Base-by-base conservation (phyloP, 179 eudicot species). In the Silene vulgaris region DNA sequence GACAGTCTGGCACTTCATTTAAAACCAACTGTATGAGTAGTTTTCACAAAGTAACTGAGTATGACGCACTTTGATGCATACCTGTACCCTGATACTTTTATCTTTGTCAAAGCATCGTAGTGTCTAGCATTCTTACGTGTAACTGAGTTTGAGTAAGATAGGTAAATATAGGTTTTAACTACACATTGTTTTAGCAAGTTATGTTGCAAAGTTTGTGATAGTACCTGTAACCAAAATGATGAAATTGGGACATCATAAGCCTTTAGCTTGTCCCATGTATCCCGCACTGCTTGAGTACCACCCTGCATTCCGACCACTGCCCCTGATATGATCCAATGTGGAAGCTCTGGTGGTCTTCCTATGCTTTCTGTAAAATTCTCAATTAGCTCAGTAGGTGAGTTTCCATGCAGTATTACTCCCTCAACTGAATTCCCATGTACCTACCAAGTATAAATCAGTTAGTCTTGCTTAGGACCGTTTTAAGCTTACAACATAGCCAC, bases 241-340 rank as follows among this genome's bases (percentile, higher is more conserved):
- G 98, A 94, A 73, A 94, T 70, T 71, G 98, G 98, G 37, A 91
- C 90, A 74, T 92, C 88, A 61, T 88, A 82, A 69, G 76, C 65
- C 71, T 77, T 79, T 21, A 94, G 80, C 66, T 76, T 71, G 56
- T 87, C 88, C 92, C 91, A 90, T 68, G 87, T 79, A 52, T 78
- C 72, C 5, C 90, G 88, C 19, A 94, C 98, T 40, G 78, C 79
- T 76, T 88, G 88, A 5, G 98, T 90, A 71, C 98, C 97, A 32
- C 98, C 98, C 75, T 94, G 98, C 92, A 94, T 90, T 71, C 98
- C 98, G 23, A 92, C 96, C 30, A 90, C 90, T 23, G 98, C 97
- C 69, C 98, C 97, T 17, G 98, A 89, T 57, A 85, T 89, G 67
- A 94, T 94, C 98, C 98, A 94, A 13, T 80, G 84, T 69, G 98